Evolutionary conservation across 139 green algal genomes (phyloP), one percentile per base, ranked within the genome.

Genomic region (Trebouxia sp.): DNA sequence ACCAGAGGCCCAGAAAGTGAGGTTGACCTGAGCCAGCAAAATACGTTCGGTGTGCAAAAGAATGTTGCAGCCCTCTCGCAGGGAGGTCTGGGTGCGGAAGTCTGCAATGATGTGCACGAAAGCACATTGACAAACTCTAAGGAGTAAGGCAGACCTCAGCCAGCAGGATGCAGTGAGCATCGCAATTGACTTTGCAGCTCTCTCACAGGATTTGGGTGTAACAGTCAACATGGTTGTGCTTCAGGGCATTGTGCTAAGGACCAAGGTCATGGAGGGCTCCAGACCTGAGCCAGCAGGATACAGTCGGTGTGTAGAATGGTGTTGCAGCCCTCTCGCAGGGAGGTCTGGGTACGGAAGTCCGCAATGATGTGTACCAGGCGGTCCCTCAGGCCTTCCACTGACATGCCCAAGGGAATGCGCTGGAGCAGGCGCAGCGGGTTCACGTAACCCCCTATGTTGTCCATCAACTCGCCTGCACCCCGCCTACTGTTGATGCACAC

Each of bases 71-170:
- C 92, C 93, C 72, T 97, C 86, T 28, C 92, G 90, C 67, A 98
- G 86, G 17, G 87, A 91, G 11, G 89, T 94, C 75, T 96, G 76
- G 28, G 90, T 95, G 55, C 93, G 85, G 72, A 94, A 98, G 82
- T 99, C 96, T 8, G 86, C 66, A n/a, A 98, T 95, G 87, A 99
- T 97, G 78, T 81, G 83, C 20, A 94, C 80, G n/a, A n/a, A n/a
- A n/a, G n/a, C n/a, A n/a, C n/a, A n/a, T n/a, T n/a, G n/a, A n/a
- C n/a, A n/a, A n/a, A n/a, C n/a, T n/a, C n/a, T n/a, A n/a, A n/a
- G n/a, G n/a, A n/a, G n/a, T n/a, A n/a, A n/a, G n/a, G n/a, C n/a
- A n/a, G n/a, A n/a, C n/a, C n/a, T n/a, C n/a, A n/a, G n/a, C n/a
- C n/a, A n/a, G n/a, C n/a, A n/a, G n/a, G n/a, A n/a, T n/a, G n/a